Conservation (phyloP, 2,329 filamentous ascomycete species). For the Fusarium sp. region DNA sequence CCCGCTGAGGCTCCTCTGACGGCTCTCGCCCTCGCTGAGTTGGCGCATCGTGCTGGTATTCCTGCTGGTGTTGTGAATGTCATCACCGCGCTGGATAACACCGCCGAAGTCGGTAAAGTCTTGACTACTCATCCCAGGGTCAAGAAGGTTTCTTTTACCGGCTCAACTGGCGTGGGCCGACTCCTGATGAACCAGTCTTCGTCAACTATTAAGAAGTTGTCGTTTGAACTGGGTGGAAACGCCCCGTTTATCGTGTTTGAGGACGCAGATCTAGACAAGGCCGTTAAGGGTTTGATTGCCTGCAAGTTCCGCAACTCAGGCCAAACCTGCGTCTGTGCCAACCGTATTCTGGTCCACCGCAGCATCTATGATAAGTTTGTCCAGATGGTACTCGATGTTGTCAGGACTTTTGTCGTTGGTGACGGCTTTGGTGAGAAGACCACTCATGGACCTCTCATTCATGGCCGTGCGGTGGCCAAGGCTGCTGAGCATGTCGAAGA, state of each 20-base stretch:
- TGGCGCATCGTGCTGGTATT: conserved; percentile 86
- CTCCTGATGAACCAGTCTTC: conserved; percentile 78
- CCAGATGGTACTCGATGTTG: conserved; percentile 64
- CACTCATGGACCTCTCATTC: conserved; percentile 75
- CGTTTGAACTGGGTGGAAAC: conserved; percentile 81
- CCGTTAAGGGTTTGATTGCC: conserved; percentile 75
- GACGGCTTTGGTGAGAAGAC: conserved; percentile 68
- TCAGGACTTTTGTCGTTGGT: conserved; percentile 71
- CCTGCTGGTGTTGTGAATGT: conserved; percentile 91
- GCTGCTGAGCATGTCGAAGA: conserved; percentile 74
- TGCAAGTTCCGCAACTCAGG: conserved; percentile 81
- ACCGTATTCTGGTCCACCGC: conserved; percentile 72
- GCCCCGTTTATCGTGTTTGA: conserved; percentile 84
- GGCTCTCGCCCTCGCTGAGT: conserved; percentile 85
- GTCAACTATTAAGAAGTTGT: conserved; percentile 79
- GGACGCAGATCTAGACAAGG: conserved; percentile 78
- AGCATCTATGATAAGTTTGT: conserved; percentile 72
- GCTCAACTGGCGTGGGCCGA: conserved; percentile 64
- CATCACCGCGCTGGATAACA: conserved; percentile 83
- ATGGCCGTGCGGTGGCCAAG: conserved; percentile 74
- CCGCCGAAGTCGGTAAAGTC: conserved; percentile 79
- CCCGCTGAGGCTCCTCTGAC: conserved; percentile 93
- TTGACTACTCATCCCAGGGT: conserved; percentile 58
- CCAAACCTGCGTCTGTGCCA: conserved; percentile 79
- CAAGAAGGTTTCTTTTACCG: conserved; percentile 82